Conservation (phyloP, 1,284 basidiomycete genomes). For the Coniferiporia sulphurascens region DNA sequence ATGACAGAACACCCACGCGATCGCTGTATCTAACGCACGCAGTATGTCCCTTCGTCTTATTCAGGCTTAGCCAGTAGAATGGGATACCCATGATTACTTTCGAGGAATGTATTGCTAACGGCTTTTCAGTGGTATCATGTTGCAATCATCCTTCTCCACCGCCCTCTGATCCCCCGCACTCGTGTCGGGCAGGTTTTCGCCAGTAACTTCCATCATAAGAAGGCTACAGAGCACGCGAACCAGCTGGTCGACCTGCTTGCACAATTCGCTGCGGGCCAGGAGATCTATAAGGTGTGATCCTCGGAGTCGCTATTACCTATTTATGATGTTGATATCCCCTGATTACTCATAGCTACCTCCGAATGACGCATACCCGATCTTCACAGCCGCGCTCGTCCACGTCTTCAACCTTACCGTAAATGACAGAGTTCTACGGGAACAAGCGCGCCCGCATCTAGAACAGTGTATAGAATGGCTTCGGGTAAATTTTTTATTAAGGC, state of each 20-base stretch:
- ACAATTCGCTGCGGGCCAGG: conserved; percentile 15
- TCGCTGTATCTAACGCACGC: conserved; percentile 17
- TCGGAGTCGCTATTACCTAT: not conserved
- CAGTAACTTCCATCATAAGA: conserved; percentile 16
- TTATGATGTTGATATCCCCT: not conserved
- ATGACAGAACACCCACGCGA: conserved; percentile 14
- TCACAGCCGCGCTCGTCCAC: conserved; percentile 16
- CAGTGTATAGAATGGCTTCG: conserved; percentile 19
- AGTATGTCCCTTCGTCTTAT: conserved; percentile 8
- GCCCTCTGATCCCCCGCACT: conserved; percentile 14
- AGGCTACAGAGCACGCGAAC: conserved; percentile 18
- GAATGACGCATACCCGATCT: conserved; percentile 19
- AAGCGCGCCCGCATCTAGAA: conserved; percentile 12
- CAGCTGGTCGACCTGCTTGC: conserved; percentile 17
- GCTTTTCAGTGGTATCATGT: conserved; percentile 17
- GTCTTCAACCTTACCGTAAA: conserved; percentile 16
- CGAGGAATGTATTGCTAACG: not conserved
- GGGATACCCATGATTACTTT: not conserved
- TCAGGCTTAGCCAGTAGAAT: too few species aligned
- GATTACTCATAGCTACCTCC: conserved; percentile 16
- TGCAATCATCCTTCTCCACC: conserved; percentile 18
- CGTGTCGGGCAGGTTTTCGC: conserved; percentile 14
- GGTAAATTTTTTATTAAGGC: conserved; percentile 6
- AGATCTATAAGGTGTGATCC: conserved; percentile 16
- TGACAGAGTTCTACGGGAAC: conserved; percentile 12